These are phyloP conservation scores for Kentomonas sorsogonicus DNA, from an alignment of 208 protist genomes.

Conservation along the genomic window DNA sequence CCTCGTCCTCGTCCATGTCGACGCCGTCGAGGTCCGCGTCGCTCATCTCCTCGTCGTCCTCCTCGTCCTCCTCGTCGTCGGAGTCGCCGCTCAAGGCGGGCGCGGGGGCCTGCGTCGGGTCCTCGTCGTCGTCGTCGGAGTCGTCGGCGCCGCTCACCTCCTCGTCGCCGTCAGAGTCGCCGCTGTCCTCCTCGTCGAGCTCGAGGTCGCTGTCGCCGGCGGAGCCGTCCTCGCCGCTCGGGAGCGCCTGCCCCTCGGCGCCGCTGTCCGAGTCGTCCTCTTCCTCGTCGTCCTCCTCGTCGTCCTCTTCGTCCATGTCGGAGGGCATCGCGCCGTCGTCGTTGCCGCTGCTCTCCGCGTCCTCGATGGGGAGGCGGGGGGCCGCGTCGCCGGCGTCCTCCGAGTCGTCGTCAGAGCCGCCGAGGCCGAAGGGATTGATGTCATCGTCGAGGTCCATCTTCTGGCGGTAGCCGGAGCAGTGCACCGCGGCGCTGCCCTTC, in stretches of 20 bases:
- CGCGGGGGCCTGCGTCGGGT: conserved; percentile 10
- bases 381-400: conserved; percentile 17
- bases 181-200: conserved; percentile 20
- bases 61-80: conserved; percentile 14
- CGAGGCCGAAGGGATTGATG: conserved; percentile 19
- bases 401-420: conserved; percentile 9
- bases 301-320: conserved; percentile 13
- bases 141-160: conserved; percentile 18
- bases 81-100: conserved; percentile 4
- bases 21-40: conserved; percentile 18
- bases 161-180: conserved; percentile 8
- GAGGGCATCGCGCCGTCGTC: conserved; percentile 9
- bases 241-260: conserved; percentile 26
- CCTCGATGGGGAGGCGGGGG: conserved; percentile 13
- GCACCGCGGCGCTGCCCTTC: conserved; percentile 62
- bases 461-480: conserved; percentile 80
- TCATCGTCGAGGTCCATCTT: conserved; percentile 55
- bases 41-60: conserved; percentile 19
- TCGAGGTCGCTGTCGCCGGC: conserved; percentile 19
- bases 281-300: conserved; percentile 25
- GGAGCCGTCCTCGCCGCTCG: conserved; percentile 24
- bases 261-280: conserved; percentile 14
- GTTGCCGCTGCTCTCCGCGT: conserved; percentile 11
- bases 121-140: conserved; percentile 7
- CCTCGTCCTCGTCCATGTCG: conserved; percentile 25